A percentile compares a stretch with the other conserved stretches of the same genome.
These are phyloP conservation scores for Pisolithus sp. DNA, from an alignment of 768 basidiomycete species.

Conservation along the genomic window DNA sequence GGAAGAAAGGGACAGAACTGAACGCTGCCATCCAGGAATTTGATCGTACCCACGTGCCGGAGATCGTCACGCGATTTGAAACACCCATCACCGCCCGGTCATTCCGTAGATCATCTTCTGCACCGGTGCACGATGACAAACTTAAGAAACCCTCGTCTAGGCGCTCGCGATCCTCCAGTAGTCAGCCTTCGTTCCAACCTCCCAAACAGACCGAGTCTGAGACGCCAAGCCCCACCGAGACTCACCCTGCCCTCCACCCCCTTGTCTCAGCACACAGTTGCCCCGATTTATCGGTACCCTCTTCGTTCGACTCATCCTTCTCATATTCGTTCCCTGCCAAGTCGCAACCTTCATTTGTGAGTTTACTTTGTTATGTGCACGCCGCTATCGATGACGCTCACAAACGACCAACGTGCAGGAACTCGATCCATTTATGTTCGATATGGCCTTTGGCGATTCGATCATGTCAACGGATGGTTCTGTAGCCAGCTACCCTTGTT, in stretches of 20 bases:
- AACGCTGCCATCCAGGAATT: constrained; percentile 59
- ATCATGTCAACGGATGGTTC: constrained; percentile 14
- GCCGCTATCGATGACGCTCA: not conserved
- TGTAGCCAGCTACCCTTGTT: constrained; percentile 18
- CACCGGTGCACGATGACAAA: constrained; percentile 39
- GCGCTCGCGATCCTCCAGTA: constrained; percentile 20
- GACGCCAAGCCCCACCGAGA: constrained; percentile 1
- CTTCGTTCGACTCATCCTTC: constrained; percentile 30
- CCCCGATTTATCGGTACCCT: constrained; percentile 26
- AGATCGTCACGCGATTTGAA: constrained; percentile 68
- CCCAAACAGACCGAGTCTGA: not conserved
- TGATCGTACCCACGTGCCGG: constrained; percentile 44
- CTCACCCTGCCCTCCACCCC: constrained; percentile 1
- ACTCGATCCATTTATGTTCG: constrained; percentile 25
- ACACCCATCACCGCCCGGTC: constrained; percentile 65
- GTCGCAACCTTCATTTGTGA: constrained; percentile 45
- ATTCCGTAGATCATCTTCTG: constrained; percentile 65
- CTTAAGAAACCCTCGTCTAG: constrained; percentile 21
- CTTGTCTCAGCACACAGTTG: constrained; percentile 17
- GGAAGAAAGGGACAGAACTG: constrained; percentile 58
- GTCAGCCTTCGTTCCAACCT: constrained; percentile 11
- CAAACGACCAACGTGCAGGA: constrained; percentile 14
- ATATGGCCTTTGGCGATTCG: constrained; percentile 24
- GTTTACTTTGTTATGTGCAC: constrained; percentile 13
- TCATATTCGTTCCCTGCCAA: constrained; percentile 26